phyloP scores from a whole-genome alignment of 768 basidiomycete genomes.

The Neoboletus brunneissimus region DNA sequence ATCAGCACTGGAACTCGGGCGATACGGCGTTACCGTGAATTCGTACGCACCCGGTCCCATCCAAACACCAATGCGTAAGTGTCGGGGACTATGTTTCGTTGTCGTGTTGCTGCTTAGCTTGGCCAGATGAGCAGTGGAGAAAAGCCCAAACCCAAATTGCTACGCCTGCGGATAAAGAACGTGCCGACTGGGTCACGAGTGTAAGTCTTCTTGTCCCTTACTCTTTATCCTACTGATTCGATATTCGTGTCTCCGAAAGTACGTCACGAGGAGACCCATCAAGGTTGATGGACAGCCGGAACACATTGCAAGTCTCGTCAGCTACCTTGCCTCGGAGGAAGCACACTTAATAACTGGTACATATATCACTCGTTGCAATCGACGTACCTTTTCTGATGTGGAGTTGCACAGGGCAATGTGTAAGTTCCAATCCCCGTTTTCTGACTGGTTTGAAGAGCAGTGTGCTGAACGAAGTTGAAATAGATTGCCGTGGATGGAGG shows the following conservation, averaged over 20 bases:
- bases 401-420: neutral
- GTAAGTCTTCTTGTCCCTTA: neutral
- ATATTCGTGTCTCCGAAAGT: no score
- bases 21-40: conserved; percentile 36
- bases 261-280: neutral
- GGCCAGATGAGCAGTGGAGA: neutral
- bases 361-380: neutral
- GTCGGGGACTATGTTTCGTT: no score
- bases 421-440: neutral
- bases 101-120: neutral
- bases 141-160: neutral
- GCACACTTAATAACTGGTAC: conserved; percentile 13
- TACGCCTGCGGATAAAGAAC: neutral
- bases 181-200: neutral
- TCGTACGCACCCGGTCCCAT: conserved; percentile 38
- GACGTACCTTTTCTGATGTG: neutral
- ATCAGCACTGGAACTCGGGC: conserved; percentile 26
- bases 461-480: neutral
- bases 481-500: conserved; percentile 4
- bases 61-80: conserved; percentile 29
- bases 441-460: neutral
- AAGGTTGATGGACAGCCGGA: conserved; percentile 28
- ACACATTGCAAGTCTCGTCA: conserved; percentile 32
- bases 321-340: conserved; percentile 33
- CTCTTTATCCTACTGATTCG: no score